phyloP scores from a whole-genome alignment of 805 yeast genomes.

The Candida glaebosa region DNA sequence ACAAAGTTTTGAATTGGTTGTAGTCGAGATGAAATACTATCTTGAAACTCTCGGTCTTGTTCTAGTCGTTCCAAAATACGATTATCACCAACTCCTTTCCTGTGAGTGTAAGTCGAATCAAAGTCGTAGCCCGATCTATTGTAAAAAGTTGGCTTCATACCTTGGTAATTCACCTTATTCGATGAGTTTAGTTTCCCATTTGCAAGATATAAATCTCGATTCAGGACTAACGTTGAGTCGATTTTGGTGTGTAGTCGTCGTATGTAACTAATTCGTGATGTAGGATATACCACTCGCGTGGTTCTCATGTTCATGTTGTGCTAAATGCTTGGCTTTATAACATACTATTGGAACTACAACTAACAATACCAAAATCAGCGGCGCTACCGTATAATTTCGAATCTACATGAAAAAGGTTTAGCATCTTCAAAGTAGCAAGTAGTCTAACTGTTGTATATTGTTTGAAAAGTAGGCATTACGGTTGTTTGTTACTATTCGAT shows the following conservation, averaged over 20 bases:
- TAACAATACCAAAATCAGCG: too few species aligned
- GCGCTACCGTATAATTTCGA: too few species aligned
- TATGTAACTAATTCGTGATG: background rate
- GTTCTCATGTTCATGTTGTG: background rate
- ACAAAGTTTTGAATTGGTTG: constrained; percentile 21
- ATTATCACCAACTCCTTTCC: constrained; percentile 9
- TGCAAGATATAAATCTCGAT: constrained; percentile 16
- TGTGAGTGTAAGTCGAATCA: constrained; percentile 10
- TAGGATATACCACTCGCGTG: background rate
- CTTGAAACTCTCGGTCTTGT: constrained; percentile 9
- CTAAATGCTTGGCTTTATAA: background rate
- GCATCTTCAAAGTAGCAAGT: too few species aligned
- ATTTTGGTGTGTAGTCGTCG: background rate
- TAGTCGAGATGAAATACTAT: constrained; percentile 11
- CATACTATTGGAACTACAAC: too few species aligned
- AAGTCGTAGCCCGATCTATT: constrained; percentile 14
- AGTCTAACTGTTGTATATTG: too few species aligned
- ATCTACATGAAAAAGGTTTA: too few species aligned
- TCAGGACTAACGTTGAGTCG: constrained; percentile 1
- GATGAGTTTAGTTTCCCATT: constrained; percentile 11
- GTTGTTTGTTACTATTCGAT: too few species aligned
- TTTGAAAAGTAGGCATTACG: too few species aligned
- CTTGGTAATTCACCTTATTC: constrained; percentile 11
- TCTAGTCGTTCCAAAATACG: constrained; percentile 9
- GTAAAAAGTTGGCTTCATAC: constrained; percentile 13